Conservation (phyloP, 2,329 filamentous ascomycete species). For the Magnaporthiopsis poae region DNA sequence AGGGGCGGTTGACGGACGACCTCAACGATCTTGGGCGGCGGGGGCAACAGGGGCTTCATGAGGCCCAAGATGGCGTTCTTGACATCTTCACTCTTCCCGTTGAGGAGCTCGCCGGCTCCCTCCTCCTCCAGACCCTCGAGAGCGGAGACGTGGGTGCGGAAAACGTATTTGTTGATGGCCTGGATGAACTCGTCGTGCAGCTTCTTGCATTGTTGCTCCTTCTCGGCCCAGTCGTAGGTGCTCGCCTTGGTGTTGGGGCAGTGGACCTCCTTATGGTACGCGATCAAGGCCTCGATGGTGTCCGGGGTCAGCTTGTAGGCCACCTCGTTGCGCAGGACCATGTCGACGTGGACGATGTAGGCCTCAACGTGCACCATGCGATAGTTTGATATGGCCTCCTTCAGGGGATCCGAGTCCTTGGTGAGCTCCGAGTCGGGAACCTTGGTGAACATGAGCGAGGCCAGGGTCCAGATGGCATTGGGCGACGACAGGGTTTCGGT, state of each 20-base stretch:
- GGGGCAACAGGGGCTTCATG: constrained; percentile 77
- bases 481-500: constrained; percentile 84
- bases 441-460: constrained; percentile 86
- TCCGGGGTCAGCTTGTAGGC: constrained; percentile 95
- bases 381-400: constrained; percentile 86
- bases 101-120: constrained; percentile 83
- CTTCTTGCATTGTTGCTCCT: constrained; percentile 93
- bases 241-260: constrained; percentile 79
- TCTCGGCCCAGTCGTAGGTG: constrained; percentile 92
- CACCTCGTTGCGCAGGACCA: constrained; percentile 94
- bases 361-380: constrained; percentile 89
- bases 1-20: constrained; percentile 77
- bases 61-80: constrained; percentile 76
- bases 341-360: constrained; percentile 97
- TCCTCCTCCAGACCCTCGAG: constrained; percentile 95
- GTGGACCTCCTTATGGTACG: constrained; percentile 94
- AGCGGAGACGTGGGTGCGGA: constrained; percentile 75
- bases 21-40: constrained; percentile 80
- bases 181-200: constrained; percentile 94
- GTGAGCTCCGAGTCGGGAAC: constrained; percentile 74
- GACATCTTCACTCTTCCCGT: constrained; percentile 85
- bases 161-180: constrained; percentile 94
- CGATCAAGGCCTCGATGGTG: constrained; percentile 83
- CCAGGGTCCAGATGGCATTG: constrained; percentile 89
- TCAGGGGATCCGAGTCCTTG: constrained; percentile 69